phyloP scores from a whole-genome alignment of 2,329 filamentous ascomycete species.

The Rutstroemia sydowiana region DNA sequence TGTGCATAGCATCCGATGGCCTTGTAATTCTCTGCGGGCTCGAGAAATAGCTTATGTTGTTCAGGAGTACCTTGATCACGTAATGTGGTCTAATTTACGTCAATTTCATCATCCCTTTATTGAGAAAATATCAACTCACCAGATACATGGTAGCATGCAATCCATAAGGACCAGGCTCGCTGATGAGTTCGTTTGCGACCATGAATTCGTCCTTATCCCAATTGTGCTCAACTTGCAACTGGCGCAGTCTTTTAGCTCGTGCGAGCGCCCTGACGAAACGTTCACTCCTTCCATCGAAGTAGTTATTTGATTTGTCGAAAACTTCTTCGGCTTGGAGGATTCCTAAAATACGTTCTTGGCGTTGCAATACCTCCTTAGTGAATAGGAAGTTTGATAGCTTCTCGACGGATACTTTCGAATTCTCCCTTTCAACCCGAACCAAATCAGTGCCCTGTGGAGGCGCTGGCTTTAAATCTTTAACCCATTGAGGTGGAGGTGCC shows the following conservation, averaged over 20 bases:
- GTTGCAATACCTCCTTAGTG: constrained; percentile 55
- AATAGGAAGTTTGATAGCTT: constrained; percentile 63
- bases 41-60: constrained; percentile 66
- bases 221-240: constrained; percentile 57
- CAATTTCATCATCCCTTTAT: neutral
- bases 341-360: constrained; percentile 52
- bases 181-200: constrained; percentile 60
- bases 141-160: constrained; percentile 65
- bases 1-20: constrained; percentile 76
- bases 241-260: constrained; percentile 61
- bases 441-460: constrained; percentile 63
- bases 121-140: constrained; percentile 32
- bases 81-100: constrained; percentile 48
- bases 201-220: constrained; percentile 60
- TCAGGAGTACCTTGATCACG: constrained; percentile 64
- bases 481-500: constrained; percentile 44
- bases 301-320: constrained; percentile 74
- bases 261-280: constrained; percentile 63
- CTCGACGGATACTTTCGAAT: constrained; percentile 59
- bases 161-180: constrained; percentile 67
- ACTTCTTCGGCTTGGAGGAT: constrained; percentile 61
- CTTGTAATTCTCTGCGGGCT: constrained; percentile 60
- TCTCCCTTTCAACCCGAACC: constrained; percentile 58
- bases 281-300: constrained; percentile 63
- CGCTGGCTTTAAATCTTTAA: constrained; percentile 57